A percentile compares a stretch with the other conserved stretches of the same genome.
These are phyloP conservation scores for Cordyceps cateniannulata DNA, from an alignment of 2,329 filamentous ascomycete species.

Conservation along the genomic window DNA sequence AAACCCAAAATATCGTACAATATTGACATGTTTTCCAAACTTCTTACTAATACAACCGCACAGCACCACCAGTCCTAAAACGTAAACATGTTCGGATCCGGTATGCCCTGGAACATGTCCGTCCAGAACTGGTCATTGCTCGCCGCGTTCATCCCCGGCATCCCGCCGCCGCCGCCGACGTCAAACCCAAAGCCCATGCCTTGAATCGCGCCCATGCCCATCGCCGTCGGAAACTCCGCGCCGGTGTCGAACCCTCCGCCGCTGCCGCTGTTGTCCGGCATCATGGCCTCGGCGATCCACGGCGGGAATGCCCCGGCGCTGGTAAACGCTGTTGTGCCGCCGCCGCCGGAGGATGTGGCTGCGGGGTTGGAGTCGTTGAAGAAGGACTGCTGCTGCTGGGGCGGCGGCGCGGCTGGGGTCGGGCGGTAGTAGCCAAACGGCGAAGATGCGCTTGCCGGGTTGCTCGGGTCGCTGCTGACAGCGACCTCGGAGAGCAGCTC, in stretches of 20 bases:
- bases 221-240: neutral
- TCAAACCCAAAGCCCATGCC: neutral
- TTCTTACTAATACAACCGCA: neutral
- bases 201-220: neutral
- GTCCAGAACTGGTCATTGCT: conserved; percentile 36
- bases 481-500: conserved; percentile 52
- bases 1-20: neutral
- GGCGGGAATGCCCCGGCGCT: neutral
- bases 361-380: neutral
- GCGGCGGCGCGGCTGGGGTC: neutral
- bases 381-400: neutral
- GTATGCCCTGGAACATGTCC: conserved; percentile 30
- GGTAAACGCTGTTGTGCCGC: neutral
- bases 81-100: conserved; percentile 28
- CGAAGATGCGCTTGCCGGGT: conserved; percentile 13
- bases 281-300: conserved; percentile 11
- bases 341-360: neutral
- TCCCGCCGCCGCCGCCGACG: conserved; percentile 13
- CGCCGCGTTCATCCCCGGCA: conserved; percentile 13
- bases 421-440: neutral
- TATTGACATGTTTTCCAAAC: neutral
- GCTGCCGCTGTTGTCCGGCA: neutral
- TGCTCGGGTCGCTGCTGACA: conserved; percentile 33
- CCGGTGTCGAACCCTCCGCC: neutral
- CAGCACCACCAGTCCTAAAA: conserved; percentile 18